Percentiles rank a stretch among this genome's conserved stretches.
Conservation (phyloP, 805 yeast species). For the Saccharomyces paradoxus region DNA sequence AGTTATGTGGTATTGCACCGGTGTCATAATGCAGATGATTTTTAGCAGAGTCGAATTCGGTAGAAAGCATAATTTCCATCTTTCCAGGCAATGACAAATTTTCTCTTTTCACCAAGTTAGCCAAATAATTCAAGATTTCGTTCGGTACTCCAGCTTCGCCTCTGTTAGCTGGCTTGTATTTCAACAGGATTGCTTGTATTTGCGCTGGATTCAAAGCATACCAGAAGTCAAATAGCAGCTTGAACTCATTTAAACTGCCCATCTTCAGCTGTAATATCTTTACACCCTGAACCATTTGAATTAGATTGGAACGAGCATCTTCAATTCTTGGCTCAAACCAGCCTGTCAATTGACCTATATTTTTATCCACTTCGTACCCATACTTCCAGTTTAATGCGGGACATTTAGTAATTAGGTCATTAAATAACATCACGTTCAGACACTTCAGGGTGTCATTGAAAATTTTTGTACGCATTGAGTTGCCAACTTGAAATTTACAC, state of each 20-base stretch:
- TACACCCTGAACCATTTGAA: slow-evolving; percentile 2
- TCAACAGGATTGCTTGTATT: slow-evolving; percentile 9
- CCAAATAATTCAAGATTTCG: slow-evolving; percentile 8
- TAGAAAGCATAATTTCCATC: not conserved
- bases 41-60: not conserved
- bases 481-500: not conserved
- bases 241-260: slow-evolving; percentile 6
- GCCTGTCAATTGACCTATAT: not conserved
- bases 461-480: not conserved
- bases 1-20: not conserved
- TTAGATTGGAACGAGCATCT: not conserved
- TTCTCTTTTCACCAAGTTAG: slow-evolving; percentile 7
- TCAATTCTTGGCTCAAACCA: slow-evolving; percentile 5
- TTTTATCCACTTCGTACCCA: slow-evolving; percentile 6
- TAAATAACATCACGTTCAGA: slow-evolving; percentile 7
- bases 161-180: slow-evolving; percentile 6
- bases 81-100: not conserved
- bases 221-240: slow-evolving; percentile 9
- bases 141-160: slow-evolving; percentile 6
- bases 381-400: slow-evolving; percentile 8
- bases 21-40: not conserved
- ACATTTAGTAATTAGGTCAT: slow-evolving; percentile 9
- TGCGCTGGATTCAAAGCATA: slow-evolving; percentile 7
- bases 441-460: slow-evolving; percentile 1
- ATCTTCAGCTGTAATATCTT: slow-evolving; percentile 12